A percentile compares a stretch with the other conserved stretches of the same genome.
These are phyloP conservation scores for Phytophthora colocasiae DNA, from an alignment of 352 stramenopile species.

Conservation along the genomic window DNA sequence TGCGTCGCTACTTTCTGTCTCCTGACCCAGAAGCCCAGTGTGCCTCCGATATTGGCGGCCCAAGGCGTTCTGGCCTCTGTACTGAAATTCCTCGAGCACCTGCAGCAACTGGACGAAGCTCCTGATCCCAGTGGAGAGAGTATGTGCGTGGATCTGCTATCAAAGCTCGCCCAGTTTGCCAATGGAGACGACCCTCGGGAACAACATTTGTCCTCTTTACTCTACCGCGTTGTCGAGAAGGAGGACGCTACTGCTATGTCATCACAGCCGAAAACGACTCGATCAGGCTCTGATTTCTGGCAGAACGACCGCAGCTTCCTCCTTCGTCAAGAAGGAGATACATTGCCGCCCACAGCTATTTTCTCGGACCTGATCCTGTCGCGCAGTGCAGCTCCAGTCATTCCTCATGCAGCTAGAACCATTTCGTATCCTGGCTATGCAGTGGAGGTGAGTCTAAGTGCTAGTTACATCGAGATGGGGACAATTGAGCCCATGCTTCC, in stretches of 20 bases:
- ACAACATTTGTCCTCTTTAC: slow-evolving; percentile 56
- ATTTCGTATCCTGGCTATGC: slow-evolving; percentile 54
- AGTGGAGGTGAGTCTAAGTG: slow-evolving; percentile 58
- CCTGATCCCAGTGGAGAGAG: slow-evolving; percentile 49
- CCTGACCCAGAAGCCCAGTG: slow-evolving; percentile 53
- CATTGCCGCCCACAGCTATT: slow-evolving; percentile 41
- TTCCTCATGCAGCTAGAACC: slow-evolving; percentile 43
- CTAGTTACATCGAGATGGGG: slow-evolving; percentile 62
- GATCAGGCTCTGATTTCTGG: slow-evolving; percentile 35
- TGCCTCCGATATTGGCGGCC: slow-evolving; percentile 53
- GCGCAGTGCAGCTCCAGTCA: slow-evolving; percentile 22
- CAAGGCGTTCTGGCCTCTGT: slow-evolving; percentile 65
- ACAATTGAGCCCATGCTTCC: slow-evolving; percentile 68
- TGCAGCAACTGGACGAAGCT: slow-evolving; percentile 15
- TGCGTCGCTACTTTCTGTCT: slow-evolving; percentile 75
- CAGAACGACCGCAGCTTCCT: slow-evolving; percentile 71
- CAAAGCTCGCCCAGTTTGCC: slow-evolving; percentile 65
- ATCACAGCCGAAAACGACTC: background rate
- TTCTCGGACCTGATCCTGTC: slow-evolving; percentile 40
- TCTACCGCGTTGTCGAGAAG: slow-evolving; percentile 67
- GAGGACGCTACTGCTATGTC: slow-evolving; percentile 36
- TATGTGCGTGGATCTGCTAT: slow-evolving; percentile 78
- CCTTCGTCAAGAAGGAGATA: slow-evolving; percentile 22
- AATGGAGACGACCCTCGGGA: slow-evolving; percentile 60
- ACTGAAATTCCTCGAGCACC: slow-evolving; percentile 58